Evolutionary conservation across 2,329 filamentous ascomycete species (phyloP), one percentile per base, ranked within the genome.

Genomic region (Aureobasidium pullulans): DNA sequence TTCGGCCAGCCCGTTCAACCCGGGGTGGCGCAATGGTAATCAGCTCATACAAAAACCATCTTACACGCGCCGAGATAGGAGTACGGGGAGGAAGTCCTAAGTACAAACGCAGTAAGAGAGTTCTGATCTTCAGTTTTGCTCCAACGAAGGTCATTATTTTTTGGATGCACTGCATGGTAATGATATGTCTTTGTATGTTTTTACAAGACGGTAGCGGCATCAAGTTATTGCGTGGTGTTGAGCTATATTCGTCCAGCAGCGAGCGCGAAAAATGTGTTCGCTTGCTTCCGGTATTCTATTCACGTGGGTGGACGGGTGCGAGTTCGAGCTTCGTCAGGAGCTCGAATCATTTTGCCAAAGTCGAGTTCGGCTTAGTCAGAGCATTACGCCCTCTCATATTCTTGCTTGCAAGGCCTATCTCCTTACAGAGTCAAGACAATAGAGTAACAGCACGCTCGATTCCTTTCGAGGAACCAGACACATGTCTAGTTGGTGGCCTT

Each of bases 81-180:
- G 32, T 37, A 37, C 29, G 47, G 47, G 16, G 32, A 37, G 47
- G 47, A n/a, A 23, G 15, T 23, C 32, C 32, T n/a, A 49, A 10
- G 29, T 37, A 37, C 7, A 36, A 49, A 49, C 32, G 47, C 47
- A 23, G 46, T 49, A 31, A 49, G 11, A 16, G 36, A 36, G 47
- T 49, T 49, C 47, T 37, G 47, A 49, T 31, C 23, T 36, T 49
- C 47, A 50, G 47, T 50, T 50, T 50, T 50, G 47, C 34, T 15
- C 16, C 48, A 8, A 7, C n/a, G 36, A 15, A n/a, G 34, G 34
- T 39, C 34, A 10, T n/a, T 7, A 3, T 40, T 39, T 10, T 52
- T 40, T n/a, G 7, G 47, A 10, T 19, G 34, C 23, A 15, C 15
- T 28, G n/a, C 19, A 50, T 28, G 47, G 15, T 8, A 9, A 1